phyloP scores from a whole-genome alignment of 495 filamentous ascomycete species.

The Immersiella caudata region DNA sequence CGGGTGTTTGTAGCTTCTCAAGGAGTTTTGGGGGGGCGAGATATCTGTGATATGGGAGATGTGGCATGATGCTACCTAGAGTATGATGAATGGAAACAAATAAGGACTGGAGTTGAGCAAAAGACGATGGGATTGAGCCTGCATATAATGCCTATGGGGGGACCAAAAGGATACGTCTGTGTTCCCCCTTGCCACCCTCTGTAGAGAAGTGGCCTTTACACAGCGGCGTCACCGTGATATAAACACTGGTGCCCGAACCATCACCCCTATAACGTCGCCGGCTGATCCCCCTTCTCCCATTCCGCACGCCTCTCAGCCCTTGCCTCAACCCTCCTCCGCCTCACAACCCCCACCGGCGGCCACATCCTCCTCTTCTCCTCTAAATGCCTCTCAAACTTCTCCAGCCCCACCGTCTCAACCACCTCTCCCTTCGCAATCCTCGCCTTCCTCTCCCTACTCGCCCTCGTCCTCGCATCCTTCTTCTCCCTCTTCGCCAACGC shows the following conservation, averaged over 20 bases:
- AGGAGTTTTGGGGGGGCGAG: neutral
- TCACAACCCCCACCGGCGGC: neutral
- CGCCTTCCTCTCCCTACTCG: slow-evolving; percentile 14
- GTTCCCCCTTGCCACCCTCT: no score
- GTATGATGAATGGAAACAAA: no score
- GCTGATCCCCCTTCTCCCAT: neutral
- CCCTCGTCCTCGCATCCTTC: slow-evolving; percentile 23
- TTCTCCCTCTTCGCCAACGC: slow-evolving; percentile 46
- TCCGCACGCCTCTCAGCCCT: neutral
- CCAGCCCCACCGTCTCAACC: neutral
- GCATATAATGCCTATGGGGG: no score
- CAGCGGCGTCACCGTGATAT: no score
- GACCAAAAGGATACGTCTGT: no score
- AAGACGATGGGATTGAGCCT: no score
- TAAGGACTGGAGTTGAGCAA: no score
- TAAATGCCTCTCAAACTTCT: slow-evolving; percentile 5
- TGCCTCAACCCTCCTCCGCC: neutral
- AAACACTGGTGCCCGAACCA: neutral
- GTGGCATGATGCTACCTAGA: neutral
- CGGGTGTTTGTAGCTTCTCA: neutral
- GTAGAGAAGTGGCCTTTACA: no score
- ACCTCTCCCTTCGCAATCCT: neutral
- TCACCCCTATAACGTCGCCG: neutral
- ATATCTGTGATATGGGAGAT: neutral
- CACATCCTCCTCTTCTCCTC: slow-evolving; percentile 9